Percentiles rank a stretch among this genome's conserved stretches.
These are phyloP conservation scores for Trichoderma hamatum DNA, from an alignment of 2,329 filamentous ascomycete genomes.

Conservation along the genomic window DNA sequence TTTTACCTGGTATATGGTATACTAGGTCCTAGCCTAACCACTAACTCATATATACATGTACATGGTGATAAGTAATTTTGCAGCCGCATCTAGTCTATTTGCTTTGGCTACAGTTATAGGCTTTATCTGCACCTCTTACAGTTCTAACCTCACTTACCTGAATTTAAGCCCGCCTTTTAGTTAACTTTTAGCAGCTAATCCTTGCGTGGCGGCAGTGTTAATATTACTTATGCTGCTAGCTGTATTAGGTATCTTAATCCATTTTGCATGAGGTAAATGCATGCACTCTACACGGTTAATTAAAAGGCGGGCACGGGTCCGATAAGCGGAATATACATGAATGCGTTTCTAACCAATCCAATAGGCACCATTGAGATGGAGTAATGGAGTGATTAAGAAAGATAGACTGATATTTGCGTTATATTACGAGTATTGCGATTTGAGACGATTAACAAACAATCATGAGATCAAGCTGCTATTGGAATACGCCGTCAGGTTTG, in stretches of 20 bases:
- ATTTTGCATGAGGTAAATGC: background rate
- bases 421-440: no score
- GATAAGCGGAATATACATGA: no score
- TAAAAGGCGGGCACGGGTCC: background rate
- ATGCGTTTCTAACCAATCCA: no score
- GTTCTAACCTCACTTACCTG: background rate
- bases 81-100: conserved; percentile 2
- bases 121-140: background rate
- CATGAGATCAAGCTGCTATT: no score
- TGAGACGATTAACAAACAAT: no score
- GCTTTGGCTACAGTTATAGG: background rate
- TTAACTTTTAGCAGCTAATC: background rate
- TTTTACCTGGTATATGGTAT: background rate
- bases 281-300: background rate
- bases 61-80: background rate
- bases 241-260: background rate
- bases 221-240: background rate
- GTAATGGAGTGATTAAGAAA: no score
- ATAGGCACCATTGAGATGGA: no score
- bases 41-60: background rate
- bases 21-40: background rate
- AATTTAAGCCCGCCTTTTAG: background rate
- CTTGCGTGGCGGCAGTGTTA: background rate
- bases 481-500: no score
- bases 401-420: no score